A percentile compares a stretch with the other conserved stretches of the same genome.
These are phyloP conservation scores for Coemansia sp. DNA, from an alignment of 192 early-diverging fungal species.

Conservation along the genomic window DNA sequence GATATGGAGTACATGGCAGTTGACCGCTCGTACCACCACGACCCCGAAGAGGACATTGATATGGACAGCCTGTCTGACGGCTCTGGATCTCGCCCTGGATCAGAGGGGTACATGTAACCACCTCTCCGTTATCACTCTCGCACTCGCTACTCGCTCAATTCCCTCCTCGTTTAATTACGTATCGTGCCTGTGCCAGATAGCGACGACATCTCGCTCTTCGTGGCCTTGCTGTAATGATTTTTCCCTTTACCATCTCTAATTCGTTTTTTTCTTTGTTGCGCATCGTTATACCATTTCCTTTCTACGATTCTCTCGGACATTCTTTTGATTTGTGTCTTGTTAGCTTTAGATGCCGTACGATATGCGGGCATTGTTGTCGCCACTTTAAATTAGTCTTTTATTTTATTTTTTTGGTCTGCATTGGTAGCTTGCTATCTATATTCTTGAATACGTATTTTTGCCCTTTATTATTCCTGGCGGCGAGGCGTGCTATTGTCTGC, in stretches of 20 bases:
- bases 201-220: not conserved
- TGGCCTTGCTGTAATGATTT: conserved; percentile 9
- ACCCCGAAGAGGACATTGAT: conserved; percentile 48
- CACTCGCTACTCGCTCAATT: not conserved
- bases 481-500: not conserved
- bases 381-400: conserved; percentile 3
- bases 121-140: not conserved
- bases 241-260: not conserved
- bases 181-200: not conserved
- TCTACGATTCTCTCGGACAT: not conserved
- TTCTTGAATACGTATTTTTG: not conserved
- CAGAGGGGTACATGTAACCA: conserved; percentile 4
- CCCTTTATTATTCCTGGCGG: not conserved
- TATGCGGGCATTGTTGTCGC: not conserved
- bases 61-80: conserved; percentile 46
- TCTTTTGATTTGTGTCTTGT: conserved; percentile 2
- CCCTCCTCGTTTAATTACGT: not conserved
- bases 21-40: conserved; percentile 28
- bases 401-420: not conserved
- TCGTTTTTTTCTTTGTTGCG: conserved; percentile 3
- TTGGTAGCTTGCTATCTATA: not conserved
- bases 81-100: conserved; percentile 1
- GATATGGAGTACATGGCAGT: conserved; percentile 31
- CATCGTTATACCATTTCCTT: not conserved
- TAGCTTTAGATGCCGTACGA: not conserved